Evolutionary conservation across 495 filamentous ascomycete species (phyloP).

Genomic region (Penicillium ochrochloron): DNA sequence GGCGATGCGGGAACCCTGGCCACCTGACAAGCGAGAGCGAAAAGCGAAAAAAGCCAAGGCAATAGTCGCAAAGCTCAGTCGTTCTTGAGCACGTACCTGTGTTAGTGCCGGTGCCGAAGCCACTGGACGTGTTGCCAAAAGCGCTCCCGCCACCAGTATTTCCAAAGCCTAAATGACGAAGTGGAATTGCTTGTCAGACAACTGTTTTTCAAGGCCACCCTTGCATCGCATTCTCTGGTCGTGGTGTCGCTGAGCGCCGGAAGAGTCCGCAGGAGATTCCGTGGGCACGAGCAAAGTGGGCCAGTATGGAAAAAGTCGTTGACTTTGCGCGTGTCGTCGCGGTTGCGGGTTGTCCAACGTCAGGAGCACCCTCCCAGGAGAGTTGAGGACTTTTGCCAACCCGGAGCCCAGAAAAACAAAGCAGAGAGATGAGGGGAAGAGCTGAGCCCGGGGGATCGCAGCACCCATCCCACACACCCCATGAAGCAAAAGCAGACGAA

Average conservation of each 20-base stretch:
- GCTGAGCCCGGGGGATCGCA: constrained; percentile 12
- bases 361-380: constrained; percentile 37
- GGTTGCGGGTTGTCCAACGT: constrained; percentile 41
- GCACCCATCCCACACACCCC: background rate
- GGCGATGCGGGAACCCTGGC: background rate
- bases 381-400: constrained; percentile 20
- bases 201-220: constrained; percentile 30
- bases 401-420: constrained; percentile 23
- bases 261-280: constrained; percentile 31
- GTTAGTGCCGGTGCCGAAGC: constrained; percentile 65
- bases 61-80: constrained; percentile 39
- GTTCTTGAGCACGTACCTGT: constrained; percentile 56
- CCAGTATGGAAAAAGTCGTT: constrained; percentile 5
- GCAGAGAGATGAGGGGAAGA: constrained; percentile 26
- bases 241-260: constrained; percentile 40
- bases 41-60: constrained; percentile 16
- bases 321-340: constrained; percentile 33
- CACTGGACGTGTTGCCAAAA: constrained; percentile 52
- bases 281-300: constrained; percentile 25
- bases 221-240: constrained; percentile 51
- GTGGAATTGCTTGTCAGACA: constrained; percentile 51
- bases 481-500: constrained; percentile 17
- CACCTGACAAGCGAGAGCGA: constrained; percentile 7
- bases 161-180: constrained; percentile 60
- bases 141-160: constrained; percentile 44